Conservation (phyloP, 148 eudicot species). For the Vaccinium vitisidaea region DNA sequence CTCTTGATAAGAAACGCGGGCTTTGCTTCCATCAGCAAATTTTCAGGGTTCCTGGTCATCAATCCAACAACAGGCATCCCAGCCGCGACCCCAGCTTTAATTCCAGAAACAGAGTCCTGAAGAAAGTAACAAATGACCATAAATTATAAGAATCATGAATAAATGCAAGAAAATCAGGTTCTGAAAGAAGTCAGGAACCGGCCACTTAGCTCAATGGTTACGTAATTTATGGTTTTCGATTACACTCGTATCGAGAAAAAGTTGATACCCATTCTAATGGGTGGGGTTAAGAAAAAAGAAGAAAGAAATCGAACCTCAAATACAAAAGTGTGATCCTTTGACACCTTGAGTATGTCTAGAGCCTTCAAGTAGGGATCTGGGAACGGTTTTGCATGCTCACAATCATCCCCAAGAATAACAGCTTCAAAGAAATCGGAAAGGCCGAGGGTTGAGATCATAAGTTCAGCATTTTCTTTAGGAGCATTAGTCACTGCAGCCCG, state of each 20-base stretch:
- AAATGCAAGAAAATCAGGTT: not conserved
- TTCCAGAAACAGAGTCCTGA: slow-evolving; percentile 90
- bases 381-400: slow-evolving; percentile 84
- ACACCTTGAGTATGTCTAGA: slow-evolving; percentile 55
- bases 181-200: not conserved
- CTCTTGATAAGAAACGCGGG: slow-evolving; percentile 68
- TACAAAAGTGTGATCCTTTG: slow-evolving; percentile 73
- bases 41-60: slow-evolving; percentile 68
- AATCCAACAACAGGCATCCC: slow-evolving; percentile 92
- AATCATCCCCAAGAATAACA: slow-evolving; percentile 69
- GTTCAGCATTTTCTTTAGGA: slow-evolving; percentile 76
- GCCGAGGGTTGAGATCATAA: slow-evolving; percentile 75
- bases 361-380: slow-evolving; percentile 92
- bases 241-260: too few relatives aligned
- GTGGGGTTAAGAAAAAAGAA: too few relatives aligned
- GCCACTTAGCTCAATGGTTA: too few relatives aligned
- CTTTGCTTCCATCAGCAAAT: slow-evolving; percentile 57
- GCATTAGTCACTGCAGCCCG: slow-evolving; percentile 97
- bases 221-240: too few relatives aligned
- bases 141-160: not conserved
- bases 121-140: slow-evolving; percentile 5
- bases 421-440: slow-evolving; percentile 73
- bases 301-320: slow-evolving; percentile 54
- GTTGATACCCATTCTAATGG: too few relatives aligned
- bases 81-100: slow-evolving; percentile 87